A percentile compares a stretch with the other conserved stretches of the same genome.
phyloP scores from a whole-genome alignment of 305 asterid species.

The Withania somnifera region DNA sequence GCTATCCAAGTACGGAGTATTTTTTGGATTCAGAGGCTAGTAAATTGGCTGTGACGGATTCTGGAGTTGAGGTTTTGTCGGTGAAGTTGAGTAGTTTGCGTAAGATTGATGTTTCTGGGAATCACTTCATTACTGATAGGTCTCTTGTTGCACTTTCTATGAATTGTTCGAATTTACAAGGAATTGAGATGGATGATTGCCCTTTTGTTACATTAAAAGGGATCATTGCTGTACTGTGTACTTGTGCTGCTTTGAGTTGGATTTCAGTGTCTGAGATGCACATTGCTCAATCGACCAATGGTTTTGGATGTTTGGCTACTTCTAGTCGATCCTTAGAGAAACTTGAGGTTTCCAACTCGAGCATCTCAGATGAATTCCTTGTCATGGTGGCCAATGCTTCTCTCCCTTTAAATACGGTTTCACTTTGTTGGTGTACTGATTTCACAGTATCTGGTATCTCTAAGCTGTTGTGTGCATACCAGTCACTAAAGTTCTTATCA shows the following conservation, averaged over 20 bases:
- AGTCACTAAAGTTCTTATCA: conserved; percentile 4
- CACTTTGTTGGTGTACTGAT: conserved; percentile 2
- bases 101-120: conserved; percentile 11
- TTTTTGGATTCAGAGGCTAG: neutral
- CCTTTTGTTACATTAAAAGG: conserved; percentile 8
- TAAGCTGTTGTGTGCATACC: conserved; percentile 1
- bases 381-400: neutral
- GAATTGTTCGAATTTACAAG: conserved; percentile 6
- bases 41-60: neutral
- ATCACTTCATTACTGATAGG: conserved; percentile 10
- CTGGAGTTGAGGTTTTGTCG: conserved; percentile 5
- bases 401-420: conserved; percentile 4
- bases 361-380: conserved; percentile 5
- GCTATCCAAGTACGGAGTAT: neutral
- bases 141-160: conserved; percentile 5
- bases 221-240: conserved; percentile 1
- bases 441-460: conserved; percentile 8
- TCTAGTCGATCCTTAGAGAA: neutral
- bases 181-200: neutral
- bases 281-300: neutral
- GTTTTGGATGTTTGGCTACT: neutral
- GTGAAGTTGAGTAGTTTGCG: neutral
- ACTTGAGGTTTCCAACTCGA: neutral
- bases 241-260: conserved; percentile 1
- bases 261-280: neutral